Evolutionary conservation across 176 grass and related monocot species (phyloP).

Genomic region (Juncus effusus): DNA sequence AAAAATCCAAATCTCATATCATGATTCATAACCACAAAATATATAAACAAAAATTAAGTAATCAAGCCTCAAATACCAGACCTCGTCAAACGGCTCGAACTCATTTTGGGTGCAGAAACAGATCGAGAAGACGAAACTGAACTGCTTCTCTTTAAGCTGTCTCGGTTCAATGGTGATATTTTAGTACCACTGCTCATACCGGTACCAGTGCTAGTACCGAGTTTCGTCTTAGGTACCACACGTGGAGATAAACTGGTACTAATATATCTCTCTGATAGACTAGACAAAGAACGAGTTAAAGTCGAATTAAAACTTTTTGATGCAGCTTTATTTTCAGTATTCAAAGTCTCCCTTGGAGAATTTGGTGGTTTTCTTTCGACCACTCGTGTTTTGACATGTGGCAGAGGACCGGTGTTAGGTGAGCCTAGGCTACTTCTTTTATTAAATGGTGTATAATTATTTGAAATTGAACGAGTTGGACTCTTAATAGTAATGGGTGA

Average conservation of each 20-base stretch:
- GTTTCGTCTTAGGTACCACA: conserved; percentile 2
- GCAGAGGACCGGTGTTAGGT: neutral
- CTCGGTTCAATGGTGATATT: neutral
- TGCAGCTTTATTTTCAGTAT: conserved; percentile 1
- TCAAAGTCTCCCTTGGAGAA: conserved; percentile 12
- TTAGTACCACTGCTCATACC: conserved; percentile 5
- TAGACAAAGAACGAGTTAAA: conserved; percentile 12
- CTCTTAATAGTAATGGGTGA: conserved; percentile 4
- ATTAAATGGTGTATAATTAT: neutral
- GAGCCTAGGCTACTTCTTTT: conserved; percentile 22
- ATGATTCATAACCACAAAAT: neutral
- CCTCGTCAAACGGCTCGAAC: neutral
- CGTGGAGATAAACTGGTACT: neutral
- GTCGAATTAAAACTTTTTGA: neutral
- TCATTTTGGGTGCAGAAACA: conserved; percentile 15
- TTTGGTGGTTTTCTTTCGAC: neutral
- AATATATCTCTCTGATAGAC: neutral
- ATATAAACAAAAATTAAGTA: neutral
- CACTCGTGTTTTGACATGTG: conserved; percentile 17
- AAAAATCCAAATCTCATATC: neutral
- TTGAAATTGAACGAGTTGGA: neutral
- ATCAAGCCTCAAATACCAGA: neutral
- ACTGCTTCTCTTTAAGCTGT: neutral
- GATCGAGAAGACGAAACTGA: conserved; percentile 7
- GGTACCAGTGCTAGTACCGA: neutral